phyloP scores from a whole-genome alignment of 805 yeast genomes.

The Candida qinlingensis region DNA sequence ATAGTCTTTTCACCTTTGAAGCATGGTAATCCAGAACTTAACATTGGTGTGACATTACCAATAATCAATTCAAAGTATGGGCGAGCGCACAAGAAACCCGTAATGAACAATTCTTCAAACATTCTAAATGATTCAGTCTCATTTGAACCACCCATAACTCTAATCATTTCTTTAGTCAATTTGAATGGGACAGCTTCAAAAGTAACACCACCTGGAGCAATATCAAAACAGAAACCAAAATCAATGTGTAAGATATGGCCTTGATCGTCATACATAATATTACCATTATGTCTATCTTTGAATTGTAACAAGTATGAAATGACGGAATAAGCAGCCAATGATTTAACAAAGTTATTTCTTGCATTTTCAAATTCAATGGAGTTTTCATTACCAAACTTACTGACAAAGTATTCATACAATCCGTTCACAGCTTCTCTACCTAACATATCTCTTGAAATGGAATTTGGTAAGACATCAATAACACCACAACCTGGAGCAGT shows the following conservation, averaged over 20 bases:
- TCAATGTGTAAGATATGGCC: conserved; percentile 96
- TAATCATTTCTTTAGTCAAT: conserved; percentile 92
- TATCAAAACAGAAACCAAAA: conserved; percentile 97
- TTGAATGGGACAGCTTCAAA: conserved; percentile 99
- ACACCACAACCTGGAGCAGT: conserved; percentile 99
- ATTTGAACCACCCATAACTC: conserved; percentile 88
- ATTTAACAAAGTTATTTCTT: conserved; percentile 85
- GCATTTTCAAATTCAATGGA: conserved; percentile 88
- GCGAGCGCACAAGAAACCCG: conserved; percentile 83
- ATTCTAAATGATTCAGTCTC: conserved; percentile 83
- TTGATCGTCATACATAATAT: conserved; percentile 90
- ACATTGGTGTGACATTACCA: conserved; percentile 85
- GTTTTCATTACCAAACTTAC: conserved; percentile 93
- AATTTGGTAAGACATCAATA: conserved; percentile 93
- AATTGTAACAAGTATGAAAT: conserved; percentile 87
- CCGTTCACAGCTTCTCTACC: conserved; percentile 99
- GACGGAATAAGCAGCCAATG: conserved; percentile 91
- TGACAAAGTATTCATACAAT: conserved; percentile 81
- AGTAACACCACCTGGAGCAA: conserved; percentile 97
- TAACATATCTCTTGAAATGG: conserved; percentile 94
- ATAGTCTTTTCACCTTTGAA: conserved; percentile 82
- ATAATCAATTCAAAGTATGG: conserved; percentile 84
- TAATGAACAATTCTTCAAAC: conserved; percentile 94
- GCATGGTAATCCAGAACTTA: conserved; percentile 93
- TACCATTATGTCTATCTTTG: conserved; percentile 98